Percentiles rank a stretch among this genome's conserved stretches.
Conservation (phyloP, 371 early-diverging fungal genomes). For the Syncephalastrum monosporum region DNA sequence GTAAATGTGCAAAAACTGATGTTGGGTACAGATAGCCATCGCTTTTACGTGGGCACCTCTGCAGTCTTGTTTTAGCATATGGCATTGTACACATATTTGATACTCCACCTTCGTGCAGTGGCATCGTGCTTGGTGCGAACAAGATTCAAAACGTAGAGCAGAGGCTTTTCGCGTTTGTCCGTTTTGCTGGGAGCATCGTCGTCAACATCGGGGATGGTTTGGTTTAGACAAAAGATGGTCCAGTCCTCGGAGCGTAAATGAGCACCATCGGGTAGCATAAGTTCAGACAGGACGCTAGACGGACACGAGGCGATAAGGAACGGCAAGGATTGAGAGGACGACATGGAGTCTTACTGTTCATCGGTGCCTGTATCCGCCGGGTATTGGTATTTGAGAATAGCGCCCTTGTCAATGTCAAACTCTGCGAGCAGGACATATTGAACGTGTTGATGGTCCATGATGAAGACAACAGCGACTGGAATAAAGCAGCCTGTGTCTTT, state of each 20-base stretch:
- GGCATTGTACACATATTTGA: neutral
- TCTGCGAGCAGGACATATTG: conserved; percentile 88
- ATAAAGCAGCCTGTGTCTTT: no score
- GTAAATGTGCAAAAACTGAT: conserved; percentile 90
- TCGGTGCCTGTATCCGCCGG: conserved; percentile 83
- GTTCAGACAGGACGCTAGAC: conserved; percentile 81
- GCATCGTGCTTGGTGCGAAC: conserved; percentile 88
- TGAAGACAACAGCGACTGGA: neutral
- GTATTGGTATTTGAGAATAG: conserved; percentile 81
- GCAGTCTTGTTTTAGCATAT: neutral
- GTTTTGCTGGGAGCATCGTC: conserved; percentile 16
- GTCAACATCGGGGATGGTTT: conserved; percentile 59
- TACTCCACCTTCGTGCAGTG: conserved; percentile 65
- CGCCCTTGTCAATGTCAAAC: conserved; percentile 92
- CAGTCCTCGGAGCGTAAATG: conserved; percentile 91
- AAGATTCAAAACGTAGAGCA: conserved; percentile 85
- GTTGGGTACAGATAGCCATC: conserved; percentile 89
- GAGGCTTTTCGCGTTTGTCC: conserved; percentile 55
- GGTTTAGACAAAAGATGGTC: conserved; percentile 92
- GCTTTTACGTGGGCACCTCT: conserved; percentile 93
- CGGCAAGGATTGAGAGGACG: neutral
- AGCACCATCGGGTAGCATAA: conserved; percentile 95
- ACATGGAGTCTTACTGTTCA: conserved; percentile 66
- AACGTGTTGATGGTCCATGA: conserved; percentile 54
- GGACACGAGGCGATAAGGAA: conserved; percentile 2